These are phyloP conservation scores for Artemisia annua DNA, from an alignment of 129 eudicot species.

Conservation along the genomic window DNA sequence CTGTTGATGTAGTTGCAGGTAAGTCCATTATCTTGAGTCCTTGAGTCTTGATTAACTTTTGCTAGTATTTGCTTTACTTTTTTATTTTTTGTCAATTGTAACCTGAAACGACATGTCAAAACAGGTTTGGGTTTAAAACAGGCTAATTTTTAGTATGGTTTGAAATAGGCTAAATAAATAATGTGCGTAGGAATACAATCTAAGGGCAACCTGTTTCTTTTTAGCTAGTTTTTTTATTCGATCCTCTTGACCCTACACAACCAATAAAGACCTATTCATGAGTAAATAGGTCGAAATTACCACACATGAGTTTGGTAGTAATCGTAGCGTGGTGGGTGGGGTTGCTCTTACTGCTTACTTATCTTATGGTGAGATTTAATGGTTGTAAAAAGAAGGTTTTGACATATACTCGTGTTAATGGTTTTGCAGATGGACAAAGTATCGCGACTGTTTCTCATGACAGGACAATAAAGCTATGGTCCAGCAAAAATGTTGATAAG, in stretches of 20 bases:
- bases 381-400: too few relatives aligned
- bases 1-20: constrained; percentile 84
- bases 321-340: too few relatives aligned
- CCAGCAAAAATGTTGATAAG: constrained; percentile 47
- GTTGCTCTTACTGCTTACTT: too few relatives aligned
- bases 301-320: too few relatives aligned
- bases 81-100: not conserved
- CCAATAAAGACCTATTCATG: too few relatives aligned
- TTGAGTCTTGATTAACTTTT: not conserved
- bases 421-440: constrained; percentile 71
- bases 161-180: not conserved
- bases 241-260: too few relatives aligned
- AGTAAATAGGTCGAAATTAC: too few relatives aligned
- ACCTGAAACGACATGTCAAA: not conserved
- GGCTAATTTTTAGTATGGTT: not conserved
- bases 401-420: not conserved
- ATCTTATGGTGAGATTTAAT: too few relatives aligned
- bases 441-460: constrained; percentile 81
- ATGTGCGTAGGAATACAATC: too few relatives aligned
- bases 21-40: not conserved
- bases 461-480: constrained; percentile 77
- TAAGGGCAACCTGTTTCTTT: too few relatives aligned
- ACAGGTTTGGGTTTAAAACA: not conserved
- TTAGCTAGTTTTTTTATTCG: too few relatives aligned
- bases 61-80: not conserved